Conservation (phyloP, 2,329 filamentous ascomycete genomes). For the Exutisphaerella laricina region DNA sequence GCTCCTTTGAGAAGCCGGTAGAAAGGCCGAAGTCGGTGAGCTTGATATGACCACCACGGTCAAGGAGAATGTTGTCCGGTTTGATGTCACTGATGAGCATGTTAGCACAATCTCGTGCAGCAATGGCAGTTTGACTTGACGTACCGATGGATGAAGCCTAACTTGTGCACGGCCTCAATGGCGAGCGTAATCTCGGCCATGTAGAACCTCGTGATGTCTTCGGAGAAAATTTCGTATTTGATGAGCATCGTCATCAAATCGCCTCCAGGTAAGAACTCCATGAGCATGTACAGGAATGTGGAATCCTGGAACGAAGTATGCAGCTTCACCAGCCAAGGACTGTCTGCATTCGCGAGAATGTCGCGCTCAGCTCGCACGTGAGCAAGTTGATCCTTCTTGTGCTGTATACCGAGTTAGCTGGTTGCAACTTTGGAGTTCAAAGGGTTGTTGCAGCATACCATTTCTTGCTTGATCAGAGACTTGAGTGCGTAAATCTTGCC, state of each 20-base stretch:
- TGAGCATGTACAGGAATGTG: slow-evolving; percentile 96
- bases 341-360: slow-evolving; percentile 97
- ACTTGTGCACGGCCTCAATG: slow-evolving; percentile 97
- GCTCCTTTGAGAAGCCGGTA: slow-evolving; percentile 94
- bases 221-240: slow-evolving; percentile 99
- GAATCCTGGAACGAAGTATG: slow-evolving; percentile 97
- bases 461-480: slow-evolving; percentile 96
- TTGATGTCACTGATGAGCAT: slow-evolving; percentile 75
- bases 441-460: slow-evolving; percentile 48
- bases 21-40: slow-evolving; percentile 96
- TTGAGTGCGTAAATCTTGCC: slow-evolving; percentile 98
- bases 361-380: slow-evolving; percentile 97
- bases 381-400: slow-evolving; percentile 96
- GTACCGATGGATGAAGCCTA: slow-evolving; percentile 97
- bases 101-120: slow-evolving; percentile 5
- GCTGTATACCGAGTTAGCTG: slow-evolving; percentile 41
- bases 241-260: slow-evolving; percentile 99
- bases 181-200: slow-evolving; percentile 97
- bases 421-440: neutral
- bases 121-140: too few species aligned
- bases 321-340: slow-evolving; percentile 97
- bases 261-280: slow-evolving; percentile 98
- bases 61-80: slow-evolving; percentile 95
- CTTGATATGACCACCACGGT: slow-evolving; percentile 94
- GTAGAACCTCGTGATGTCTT: slow-evolving; percentile 98